phyloP scores from a whole-genome alignment of 2,329 filamentous ascomycete genomes.

The Pyrenochaeta sp. region DNA sequence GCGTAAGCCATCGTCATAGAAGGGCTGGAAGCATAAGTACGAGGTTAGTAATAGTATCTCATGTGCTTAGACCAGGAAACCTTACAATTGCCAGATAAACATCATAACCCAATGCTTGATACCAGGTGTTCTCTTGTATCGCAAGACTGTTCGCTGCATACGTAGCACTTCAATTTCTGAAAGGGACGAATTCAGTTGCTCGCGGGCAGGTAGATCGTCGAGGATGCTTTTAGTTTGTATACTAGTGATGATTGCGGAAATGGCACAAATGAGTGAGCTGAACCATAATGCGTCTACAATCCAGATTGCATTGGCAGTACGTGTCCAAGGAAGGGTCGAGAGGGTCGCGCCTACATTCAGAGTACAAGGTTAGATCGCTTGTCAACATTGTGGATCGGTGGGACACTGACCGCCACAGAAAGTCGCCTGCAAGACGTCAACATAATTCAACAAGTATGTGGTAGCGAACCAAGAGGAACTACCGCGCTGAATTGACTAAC shows the following conservation, averaged over 20 bases:
- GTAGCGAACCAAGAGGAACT: not conserved
- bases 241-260: slow-evolving; percentile 41
- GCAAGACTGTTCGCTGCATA: slow-evolving; percentile 27
- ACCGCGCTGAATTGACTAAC: slow-evolving; percentile 14
- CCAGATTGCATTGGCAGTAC: slow-evolving; percentile 27
- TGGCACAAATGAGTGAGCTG: slow-evolving; percentile 32
- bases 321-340: slow-evolving; percentile 29
- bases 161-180: slow-evolving; percentile 30
- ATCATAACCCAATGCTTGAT: slow-evolving; percentile 38
- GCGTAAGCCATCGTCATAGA: slow-evolving; percentile 42
- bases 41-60: slow-evolving; percentile 9
- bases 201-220: slow-evolving; percentile 34
- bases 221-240: slow-evolving; percentile 39
- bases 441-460: not conserved
- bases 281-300: slow-evolving; percentile 32
- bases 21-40: slow-evolving; percentile 4
- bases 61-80: not conserved
- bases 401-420: slow-evolving; percentile 30
- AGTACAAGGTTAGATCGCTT: not conserved
- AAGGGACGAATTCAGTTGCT: slow-evolving; percentile 23
- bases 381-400: not conserved
- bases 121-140: slow-evolving; percentile 32
- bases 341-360: slow-evolving; percentile 18
- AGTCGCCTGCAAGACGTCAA: slow-evolving; percentile 26
- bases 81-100: slow-evolving; percentile 35